Percentiles rank a stretch among this genome's conserved stretches.
These are phyloP conservation scores for Rhizophlyctis rosea DNA, from an alignment of 192 early-diverging fungal species.

Conservation along the genomic window DNA sequence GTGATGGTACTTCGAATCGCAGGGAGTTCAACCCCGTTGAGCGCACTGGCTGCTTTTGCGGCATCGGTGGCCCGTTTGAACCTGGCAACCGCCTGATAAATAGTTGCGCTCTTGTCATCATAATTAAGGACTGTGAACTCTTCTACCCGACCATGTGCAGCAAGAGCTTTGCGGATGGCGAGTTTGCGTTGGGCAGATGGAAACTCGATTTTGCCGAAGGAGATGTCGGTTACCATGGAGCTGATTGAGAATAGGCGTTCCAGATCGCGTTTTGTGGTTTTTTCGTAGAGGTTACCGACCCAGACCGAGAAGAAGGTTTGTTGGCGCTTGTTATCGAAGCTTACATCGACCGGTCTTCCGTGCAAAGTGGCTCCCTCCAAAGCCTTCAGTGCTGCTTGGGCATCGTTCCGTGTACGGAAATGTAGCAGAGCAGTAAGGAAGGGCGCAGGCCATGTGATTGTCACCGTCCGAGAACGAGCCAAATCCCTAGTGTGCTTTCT, in stretches of 20 bases:
- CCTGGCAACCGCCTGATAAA: neutral
- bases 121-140: neutral
- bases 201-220: neutral
- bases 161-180: neutral
- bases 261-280: neutral
- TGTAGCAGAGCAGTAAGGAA: neutral
- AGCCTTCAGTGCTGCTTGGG: neutral
- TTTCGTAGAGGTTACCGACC: conserved; percentile 1
- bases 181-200: neutral
- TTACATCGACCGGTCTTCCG: neutral
- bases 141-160: neutral
- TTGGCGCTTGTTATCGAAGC: neutral
- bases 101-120: neutral
- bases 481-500: neutral
- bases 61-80: neutral
- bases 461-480: neutral
- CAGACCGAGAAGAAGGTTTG: neutral
- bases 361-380: neutral
- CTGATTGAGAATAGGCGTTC: neutral
- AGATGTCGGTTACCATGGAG: neutral
- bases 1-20: neutral
- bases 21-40: neutral
- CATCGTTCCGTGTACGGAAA: neutral
- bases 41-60: neutral
- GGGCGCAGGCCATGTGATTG: neutral